A percentile compares a stretch with the other conserved stretches of the same genome.
Evolutionary conservation across 805 yeast genomes (phyloP).

Genomic region (Pichia paraexigua): DNA sequence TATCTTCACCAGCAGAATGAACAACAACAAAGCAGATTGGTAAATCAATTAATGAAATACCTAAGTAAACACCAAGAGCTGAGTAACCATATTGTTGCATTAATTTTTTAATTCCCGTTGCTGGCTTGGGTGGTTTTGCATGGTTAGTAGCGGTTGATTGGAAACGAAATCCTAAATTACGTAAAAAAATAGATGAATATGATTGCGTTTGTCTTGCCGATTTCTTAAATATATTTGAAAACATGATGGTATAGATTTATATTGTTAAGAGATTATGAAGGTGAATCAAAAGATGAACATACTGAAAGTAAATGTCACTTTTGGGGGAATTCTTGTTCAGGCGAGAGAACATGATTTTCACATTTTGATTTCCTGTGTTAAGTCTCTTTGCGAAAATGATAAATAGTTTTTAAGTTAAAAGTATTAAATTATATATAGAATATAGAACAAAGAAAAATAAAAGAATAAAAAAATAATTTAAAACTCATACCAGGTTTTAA

Average conservation of each 20-base stretch:
- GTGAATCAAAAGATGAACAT: neutral
- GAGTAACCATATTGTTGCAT: slow-evolving; percentile 85
- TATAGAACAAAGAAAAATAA: neutral
- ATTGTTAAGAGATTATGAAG: neutral
- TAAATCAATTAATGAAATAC: slow-evolving; percentile 64
- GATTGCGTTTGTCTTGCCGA: neutral
- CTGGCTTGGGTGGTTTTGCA: slow-evolving; percentile 21
- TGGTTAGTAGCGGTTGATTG: slow-evolving; percentile 13
- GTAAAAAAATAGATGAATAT: neutral
- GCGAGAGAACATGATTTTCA: neutral
- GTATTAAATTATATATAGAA: neutral
- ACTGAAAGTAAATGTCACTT: neutral
- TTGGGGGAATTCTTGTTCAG: neutral
- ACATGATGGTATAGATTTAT: neutral
- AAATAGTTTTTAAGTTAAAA: neutral
- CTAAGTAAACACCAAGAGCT: slow-evolving; percentile 79
- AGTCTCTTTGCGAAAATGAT: neutral
- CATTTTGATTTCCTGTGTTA: neutral
- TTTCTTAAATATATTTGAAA: neutral
- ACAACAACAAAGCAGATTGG: slow-evolving; percentile 80
- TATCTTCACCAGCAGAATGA: slow-evolving; percentile 81
- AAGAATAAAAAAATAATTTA: neutral
- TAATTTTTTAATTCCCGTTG: slow-evolving; percentile 51
- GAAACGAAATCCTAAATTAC: slow-evolving; percentile 9
- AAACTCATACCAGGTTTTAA: slow-evolving; percentile 7